A percentile compares a stretch with the other conserved stretches of the same genome.
phyloP scores from a whole-genome alignment of 2,329 filamentous ascomycete species.

The Sclerotinia glacialis region DNA sequence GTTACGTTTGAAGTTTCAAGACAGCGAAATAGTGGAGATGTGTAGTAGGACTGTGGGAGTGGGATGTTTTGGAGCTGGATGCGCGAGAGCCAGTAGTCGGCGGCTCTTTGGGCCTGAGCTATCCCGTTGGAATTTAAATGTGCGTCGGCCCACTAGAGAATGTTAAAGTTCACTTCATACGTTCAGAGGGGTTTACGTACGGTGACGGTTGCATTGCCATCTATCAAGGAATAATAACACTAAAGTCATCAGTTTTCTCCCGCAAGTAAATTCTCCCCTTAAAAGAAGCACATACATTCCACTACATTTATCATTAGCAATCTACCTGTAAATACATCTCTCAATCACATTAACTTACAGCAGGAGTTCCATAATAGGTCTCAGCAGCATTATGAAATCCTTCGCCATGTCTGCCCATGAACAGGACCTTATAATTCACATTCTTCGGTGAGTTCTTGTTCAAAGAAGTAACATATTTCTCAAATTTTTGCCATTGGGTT shows the following conservation, averaged over 20 bases:
- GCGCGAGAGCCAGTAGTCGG: slow-evolving; percentile 56
- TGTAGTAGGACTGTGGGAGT: slow-evolving; percentile 62
- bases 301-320: slow-evolving; percentile 38
- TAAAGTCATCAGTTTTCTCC: slow-evolving; percentile 30
- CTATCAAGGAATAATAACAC: slow-evolving; percentile 64
- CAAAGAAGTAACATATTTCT: slow-evolving; percentile 53
- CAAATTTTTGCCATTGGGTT: slow-evolving; percentile 65
- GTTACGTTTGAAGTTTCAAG: slow-evolving; percentile 61
- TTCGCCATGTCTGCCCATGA: slow-evolving; percentile 45
- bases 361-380: slow-evolving; percentile 63
- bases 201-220: slow-evolving; percentile 59
- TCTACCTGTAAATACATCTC: background rate
- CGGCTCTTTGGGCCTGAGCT: slow-evolving; percentile 56
- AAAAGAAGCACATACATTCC: slow-evolving; percentile 54
- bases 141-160: slow-evolving; percentile 58
- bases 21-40: slow-evolving; percentile 61
- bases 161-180: background rate
- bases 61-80: slow-evolving; percentile 55
- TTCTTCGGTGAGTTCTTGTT: slow-evolving; percentile 48
- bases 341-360: slow-evolving; percentile 30
- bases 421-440: slow-evolving; percentile 63
- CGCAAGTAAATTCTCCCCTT: background rate
- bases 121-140: slow-evolving; percentile 57
- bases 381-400: slow-evolving; percentile 48
- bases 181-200: background rate